These are phyloP conservation scores for Aspergillus phoenicis DNA, from an alignment of 2,329 filamentous ascomycete genomes.

Conservation along the genomic window DNA sequence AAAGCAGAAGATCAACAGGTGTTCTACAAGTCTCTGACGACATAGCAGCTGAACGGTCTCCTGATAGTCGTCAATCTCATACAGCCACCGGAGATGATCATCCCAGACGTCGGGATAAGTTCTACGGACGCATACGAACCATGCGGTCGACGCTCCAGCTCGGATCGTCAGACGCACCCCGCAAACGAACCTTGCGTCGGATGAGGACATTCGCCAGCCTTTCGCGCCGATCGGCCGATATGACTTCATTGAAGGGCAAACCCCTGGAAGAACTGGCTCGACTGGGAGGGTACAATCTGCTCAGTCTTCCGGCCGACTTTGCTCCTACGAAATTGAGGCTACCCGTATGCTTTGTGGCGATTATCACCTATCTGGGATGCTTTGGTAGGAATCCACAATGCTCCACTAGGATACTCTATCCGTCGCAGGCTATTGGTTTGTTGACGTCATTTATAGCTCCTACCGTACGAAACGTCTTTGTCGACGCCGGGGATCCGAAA, in stretches of 20 bases:
- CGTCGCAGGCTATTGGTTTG: constrained; percentile 11
- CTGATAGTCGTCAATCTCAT: neutral
- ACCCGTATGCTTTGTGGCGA: constrained; percentile 48
- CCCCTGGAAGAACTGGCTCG: constrained; percentile 45
- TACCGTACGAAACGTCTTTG: constrained; percentile 37
- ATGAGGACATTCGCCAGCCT: constrained; percentile 45
- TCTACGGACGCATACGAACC: constrained; percentile 36
- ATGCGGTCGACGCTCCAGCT: constrained; percentile 39
- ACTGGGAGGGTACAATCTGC: constrained; percentile 46
- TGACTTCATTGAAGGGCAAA: constrained; percentile 40
- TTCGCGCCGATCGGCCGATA: constrained; percentile 27
- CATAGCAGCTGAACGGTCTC: neutral
- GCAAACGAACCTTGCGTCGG: constrained; percentile 34
- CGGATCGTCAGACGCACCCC: constrained; percentile 19
- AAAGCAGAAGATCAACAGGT: neutral
- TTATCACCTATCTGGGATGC: constrained; percentile 39
- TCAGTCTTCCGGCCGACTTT: constrained; percentile 41
- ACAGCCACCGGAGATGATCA: constrained; percentile 8
- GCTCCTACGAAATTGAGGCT: constrained; percentile 42
- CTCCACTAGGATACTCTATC: constrained; percentile 15
- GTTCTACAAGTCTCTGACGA: neutral
- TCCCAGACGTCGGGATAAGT: constrained; percentile 22
- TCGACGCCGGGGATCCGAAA: constrained; percentile 38
- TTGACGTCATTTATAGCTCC: constrained; percentile 27
- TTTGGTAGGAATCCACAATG: constrained; percentile 34